These are phyloP conservation scores for Solanum piurae DNA, from an alignment of 257 asterid species.

Conservation along the genomic window DNA sequence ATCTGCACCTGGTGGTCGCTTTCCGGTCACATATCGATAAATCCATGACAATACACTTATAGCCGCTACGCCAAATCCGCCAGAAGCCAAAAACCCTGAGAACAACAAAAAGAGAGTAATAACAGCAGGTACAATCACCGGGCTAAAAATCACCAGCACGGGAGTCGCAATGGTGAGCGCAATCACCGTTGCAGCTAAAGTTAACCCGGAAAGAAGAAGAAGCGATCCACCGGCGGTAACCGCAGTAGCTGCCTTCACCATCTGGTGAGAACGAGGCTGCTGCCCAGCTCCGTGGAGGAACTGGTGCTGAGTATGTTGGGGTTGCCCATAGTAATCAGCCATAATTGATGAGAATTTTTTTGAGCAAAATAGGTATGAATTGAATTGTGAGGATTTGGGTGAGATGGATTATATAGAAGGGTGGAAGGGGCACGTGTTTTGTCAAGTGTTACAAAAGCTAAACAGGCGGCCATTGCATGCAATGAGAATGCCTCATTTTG, in stretches of 20 bases:
- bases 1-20: slow-evolving; percentile 47
- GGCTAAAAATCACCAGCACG: slow-evolving; percentile 69
- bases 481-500: not conserved
- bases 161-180: slow-evolving; percentile 69
- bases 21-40: slow-evolving; percentile 50
- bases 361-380: not conserved
- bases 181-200: slow-evolving; percentile 48
- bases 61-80: slow-evolving; percentile 74
- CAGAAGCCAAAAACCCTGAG: slow-evolving; percentile 58
- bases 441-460: not conserved
- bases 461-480: not conserved
- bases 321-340: slow-evolving; percentile 27
- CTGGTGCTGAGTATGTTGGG: not conserved
- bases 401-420: not conserved
- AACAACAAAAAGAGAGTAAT: slow-evolving; percentile 26
- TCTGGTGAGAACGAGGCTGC: slow-evolving; percentile 35
- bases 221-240: slow-evolving; percentile 65
- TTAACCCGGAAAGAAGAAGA: slow-evolving; percentile 53
- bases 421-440: not conserved
- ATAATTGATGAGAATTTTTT: not conserved
- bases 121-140: slow-evolving; percentile 67
- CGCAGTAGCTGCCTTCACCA: slow-evolving; percentile 61
- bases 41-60: slow-evolving; percentile 64
- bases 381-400: not conserved
- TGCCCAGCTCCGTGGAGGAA: not conserved